A percentile compares a stretch with the other conserved stretches of the same genome.
Evolutionary conservation across 495 filamentous ascomycete species (phyloP).

Genomic region (Aspergillus taichungensis): DNA sequence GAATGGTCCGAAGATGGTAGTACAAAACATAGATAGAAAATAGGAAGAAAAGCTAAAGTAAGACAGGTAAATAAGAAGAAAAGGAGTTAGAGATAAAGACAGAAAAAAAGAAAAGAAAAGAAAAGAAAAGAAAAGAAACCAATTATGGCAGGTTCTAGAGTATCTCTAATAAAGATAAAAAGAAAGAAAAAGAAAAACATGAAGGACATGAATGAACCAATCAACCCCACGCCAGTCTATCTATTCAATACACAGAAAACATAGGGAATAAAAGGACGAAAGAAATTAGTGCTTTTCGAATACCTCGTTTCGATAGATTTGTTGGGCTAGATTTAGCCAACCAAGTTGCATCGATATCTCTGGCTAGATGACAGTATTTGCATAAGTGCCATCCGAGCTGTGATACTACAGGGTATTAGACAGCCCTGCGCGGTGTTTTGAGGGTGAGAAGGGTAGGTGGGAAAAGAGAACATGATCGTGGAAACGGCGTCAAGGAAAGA

Average conservation of each 20-base stretch:
- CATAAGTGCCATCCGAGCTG: too few relatives aligned
- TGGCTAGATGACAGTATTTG: too few relatives aligned
- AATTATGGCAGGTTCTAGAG: too few relatives aligned
- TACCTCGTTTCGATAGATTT: not conserved
- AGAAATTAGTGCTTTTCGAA: constrained; percentile 19
- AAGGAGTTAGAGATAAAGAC: not conserved
- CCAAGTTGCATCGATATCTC: too few relatives aligned
- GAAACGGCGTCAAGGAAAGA: constrained; percentile 10
- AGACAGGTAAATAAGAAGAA: not conserved
- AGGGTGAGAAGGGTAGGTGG: not conserved
- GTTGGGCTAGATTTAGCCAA: too few relatives aligned
- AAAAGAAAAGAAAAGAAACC: not conserved
- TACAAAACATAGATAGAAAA: not conserved
- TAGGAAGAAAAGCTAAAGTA: not conserved
- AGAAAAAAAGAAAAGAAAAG: not conserved
- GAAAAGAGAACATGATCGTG: not conserved
- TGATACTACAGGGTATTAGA: too few relatives aligned
- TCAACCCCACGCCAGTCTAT: constrained; percentile 12
- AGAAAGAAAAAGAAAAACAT: constrained; percentile 11
- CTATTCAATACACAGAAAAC: constrained; percentile 12
- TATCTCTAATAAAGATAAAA: constrained; percentile 1
- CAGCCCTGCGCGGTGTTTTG: too few relatives aligned
- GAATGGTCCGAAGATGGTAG: not conserved
- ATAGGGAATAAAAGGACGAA: constrained; percentile 7
- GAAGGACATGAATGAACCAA: constrained; percentile 9